These are phyloP conservation scores for Kwoniella dendrophila DNA, from an alignment of 768 basidiomycete species.

Conservation along the genomic window DNA sequence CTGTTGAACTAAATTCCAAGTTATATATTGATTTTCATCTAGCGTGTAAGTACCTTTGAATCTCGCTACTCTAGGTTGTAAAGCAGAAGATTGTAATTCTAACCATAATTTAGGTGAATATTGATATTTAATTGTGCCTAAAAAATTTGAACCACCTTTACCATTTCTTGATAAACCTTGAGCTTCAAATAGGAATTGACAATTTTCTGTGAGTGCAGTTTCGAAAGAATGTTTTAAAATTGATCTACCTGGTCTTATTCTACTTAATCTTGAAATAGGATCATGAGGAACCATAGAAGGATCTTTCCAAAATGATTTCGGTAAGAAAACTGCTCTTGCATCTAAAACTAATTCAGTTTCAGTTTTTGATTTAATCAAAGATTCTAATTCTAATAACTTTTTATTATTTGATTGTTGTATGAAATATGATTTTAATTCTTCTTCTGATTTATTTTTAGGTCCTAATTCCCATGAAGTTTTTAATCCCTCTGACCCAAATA, in stretches of 20 bases:
- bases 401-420: conserved; percentile 48
- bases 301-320: conserved; percentile 37
- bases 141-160: conserved; percentile 60
- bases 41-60: conserved; percentile 47
- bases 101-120: conserved; percentile 66
- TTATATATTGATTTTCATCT: conserved; percentile 46
- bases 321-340: conserved; percentile 50
- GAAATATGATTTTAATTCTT: conserved; percentile 52
- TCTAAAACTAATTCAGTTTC: conserved; percentile 51
- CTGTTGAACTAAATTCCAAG: conserved; percentile 50
- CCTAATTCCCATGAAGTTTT: conserved; percentile 56
- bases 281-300: conserved; percentile 41
- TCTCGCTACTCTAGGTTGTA: conserved; percentile 45
- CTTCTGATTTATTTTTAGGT: conserved; percentile 50
- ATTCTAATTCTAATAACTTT: conserved; percentile 42
- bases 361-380: conserved; percentile 53
- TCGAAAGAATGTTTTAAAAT: conserved; percentile 57
- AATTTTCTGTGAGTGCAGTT: conserved; percentile 52
- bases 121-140: conserved; percentile 75
- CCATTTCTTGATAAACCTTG: conserved; percentile 54
- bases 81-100: conserved; percentile 54
- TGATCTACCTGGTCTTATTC: conserved; percentile 44
- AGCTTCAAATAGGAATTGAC: conserved; percentile 49
- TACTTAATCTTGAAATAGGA: conserved; percentile 32
- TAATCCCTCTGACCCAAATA: conserved; percentile 63